These are phyloP conservation scores for Lactarius psammicola DNA, from an alignment of 768 basidiomycete species.

Conservation along the genomic window DNA sequence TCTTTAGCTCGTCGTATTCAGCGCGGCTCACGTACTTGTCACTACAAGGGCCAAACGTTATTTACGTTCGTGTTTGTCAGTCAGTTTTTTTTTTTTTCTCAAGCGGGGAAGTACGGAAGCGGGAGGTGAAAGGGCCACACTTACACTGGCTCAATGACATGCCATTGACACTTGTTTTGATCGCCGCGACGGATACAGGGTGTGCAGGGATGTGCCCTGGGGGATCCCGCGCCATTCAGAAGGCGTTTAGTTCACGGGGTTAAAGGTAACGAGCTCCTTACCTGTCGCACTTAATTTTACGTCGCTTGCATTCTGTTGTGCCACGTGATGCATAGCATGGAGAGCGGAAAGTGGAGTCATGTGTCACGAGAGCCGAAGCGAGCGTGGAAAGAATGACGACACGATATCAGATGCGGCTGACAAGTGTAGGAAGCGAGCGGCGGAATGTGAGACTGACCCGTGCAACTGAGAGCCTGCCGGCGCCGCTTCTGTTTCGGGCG, in stretches of 20 bases:
- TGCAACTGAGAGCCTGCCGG: constrained; percentile 81
- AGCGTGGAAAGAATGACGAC: constrained; percentile 23
- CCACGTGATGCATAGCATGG: constrained; percentile 23
- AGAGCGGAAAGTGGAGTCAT: constrained; percentile 32
- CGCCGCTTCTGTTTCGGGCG: constrained; percentile 82
- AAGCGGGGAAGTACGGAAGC: background rate
- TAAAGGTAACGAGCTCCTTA: constrained; percentile 35
- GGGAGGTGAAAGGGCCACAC: constrained; percentile 35
- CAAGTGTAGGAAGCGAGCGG: constrained; percentile 29
- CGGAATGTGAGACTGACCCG: constrained; percentile 51
- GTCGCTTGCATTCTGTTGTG: constrained; percentile 71
- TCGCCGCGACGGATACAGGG: constrained; percentile 80
- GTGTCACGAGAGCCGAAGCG: constrained; percentile 30
- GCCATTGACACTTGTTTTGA: constrained; percentile 79
- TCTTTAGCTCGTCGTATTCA: constrained; percentile 75
- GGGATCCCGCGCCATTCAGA: constrained; percentile 31
- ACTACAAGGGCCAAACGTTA: constrained; percentile 37
- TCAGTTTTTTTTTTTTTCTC: background rate
- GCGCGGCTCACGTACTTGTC: constrained; percentile 79
- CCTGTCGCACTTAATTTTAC: constrained; percentile 90
- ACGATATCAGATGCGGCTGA: constrained; percentile 32
- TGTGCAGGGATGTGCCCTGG: constrained; percentile 74
- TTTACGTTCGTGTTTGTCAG: background rate
- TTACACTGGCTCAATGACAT: constrained; percentile 77
- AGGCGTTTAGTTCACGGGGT: constrained; percentile 14